Evolutionary conservation across 129 eudicot species (phyloP).

Genomic region (Centaurea solstitialis): DNA sequence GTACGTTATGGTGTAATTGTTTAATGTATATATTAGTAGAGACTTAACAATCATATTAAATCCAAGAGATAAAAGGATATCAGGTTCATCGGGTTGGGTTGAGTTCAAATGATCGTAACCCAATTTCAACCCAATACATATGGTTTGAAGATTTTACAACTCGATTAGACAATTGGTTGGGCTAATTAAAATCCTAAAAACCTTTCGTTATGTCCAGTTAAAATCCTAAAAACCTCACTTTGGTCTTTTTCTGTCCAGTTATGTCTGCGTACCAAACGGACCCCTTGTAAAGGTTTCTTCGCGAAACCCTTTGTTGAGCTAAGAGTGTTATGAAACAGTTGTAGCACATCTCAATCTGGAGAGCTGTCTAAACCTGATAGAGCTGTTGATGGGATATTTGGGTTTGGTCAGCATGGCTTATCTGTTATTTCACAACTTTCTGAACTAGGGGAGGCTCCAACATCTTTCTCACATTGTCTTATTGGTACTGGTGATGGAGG

Average conservation of each 20-base stretch:
- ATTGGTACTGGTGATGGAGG: conserved; percentile 84
- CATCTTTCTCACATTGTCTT: conserved; percentile 89
- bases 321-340: conserved; percentile 56
- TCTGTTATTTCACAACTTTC: conserved; percentile 88
- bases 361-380: conserved; percentile 73
- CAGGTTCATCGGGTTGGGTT: too few relatives aligned
- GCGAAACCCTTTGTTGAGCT: conserved; percentile 24
- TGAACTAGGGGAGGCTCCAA: conserved; percentile 61
- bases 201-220: too few relatives aligned
- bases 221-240: background rate
- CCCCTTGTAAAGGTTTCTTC: background rate
- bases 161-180: too few relatives aligned
- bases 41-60: too few relatives aligned
- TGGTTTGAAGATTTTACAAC: too few relatives aligned
- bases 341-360: conserved; percentile 83
- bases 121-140: too few relatives aligned
- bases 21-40: too few relatives aligned
- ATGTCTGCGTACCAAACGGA: background rate
- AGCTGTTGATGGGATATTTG: conserved; percentile 98
- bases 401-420: conserved; percentile 92
- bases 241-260: background rate
- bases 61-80: too few relatives aligned
- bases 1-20: too few relatives aligned
- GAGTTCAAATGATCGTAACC: too few relatives aligned
- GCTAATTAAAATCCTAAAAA: background rate